Evolutionary conservation across 257 asterid species (phyloP), one percentile per base, ranked within the genome.

Genomic region (Scutellaria barbata): DNA sequence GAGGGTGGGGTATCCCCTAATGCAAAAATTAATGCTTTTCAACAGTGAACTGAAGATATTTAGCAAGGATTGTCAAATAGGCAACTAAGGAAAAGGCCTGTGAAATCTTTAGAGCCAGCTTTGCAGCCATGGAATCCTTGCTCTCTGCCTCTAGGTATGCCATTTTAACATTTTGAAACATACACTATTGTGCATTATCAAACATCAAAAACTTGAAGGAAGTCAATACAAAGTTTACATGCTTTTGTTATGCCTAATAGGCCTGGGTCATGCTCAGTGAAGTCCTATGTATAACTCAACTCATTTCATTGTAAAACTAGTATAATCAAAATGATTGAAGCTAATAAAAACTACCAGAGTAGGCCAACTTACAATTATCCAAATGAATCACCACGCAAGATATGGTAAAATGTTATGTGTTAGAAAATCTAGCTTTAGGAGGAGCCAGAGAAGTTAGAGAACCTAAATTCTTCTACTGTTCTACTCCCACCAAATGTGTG

Each of bases 11-110:
- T 13, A 56, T 16, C n/a, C 68, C 17, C 22, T 42, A 12, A 61
- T 40, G 37, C 16, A 61, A 61, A 16, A 41, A 0, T 39, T 16
- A 61, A 63, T 42, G 68, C 53, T 62, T 41, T 53, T 62, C 68
- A 42, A 10, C 33, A 41, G 35, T 63, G 54, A 63, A 13, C 54
- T 57, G 68, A 6, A 42, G 14, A 6, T 62, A 63, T 41, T 63
- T 63, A 63, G 41, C 9, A 63, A 18, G 12, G 33, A 12, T 63
- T 10, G 1, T 41, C 39, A 41, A 41, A 62, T 62, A 33, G 7
- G 53, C 37, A 17, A 16, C 30, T 9, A 40, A 62, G 68, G 18
- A 11, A 43, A 25, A 43, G 16, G 41, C 1, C 42, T 18, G 1
- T 30, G 5, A 30, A 30, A 30, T 30, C 35, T 20, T 63, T 6